Base-by-base conservation (phyloP, 306 rosid species). In the Sicyos edulis region DNA sequence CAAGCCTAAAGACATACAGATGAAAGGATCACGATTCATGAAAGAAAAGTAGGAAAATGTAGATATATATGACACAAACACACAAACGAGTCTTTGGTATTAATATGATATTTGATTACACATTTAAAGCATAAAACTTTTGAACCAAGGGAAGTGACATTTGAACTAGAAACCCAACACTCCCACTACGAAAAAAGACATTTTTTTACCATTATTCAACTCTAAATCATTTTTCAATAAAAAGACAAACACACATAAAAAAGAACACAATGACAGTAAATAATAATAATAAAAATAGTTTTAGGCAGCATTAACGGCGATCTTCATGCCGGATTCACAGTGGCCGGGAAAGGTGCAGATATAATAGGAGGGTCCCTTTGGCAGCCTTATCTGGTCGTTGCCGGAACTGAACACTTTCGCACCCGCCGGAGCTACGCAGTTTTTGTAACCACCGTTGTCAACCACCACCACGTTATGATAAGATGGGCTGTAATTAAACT, bases 341-440 rank as follows among this genome's bases (percentile, higher is more conserved):
- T 88, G 97, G 45, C 89, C 85, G 45, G 91, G 69, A 58, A 9
- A 20, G 83, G 26, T 80, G 77, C 97, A 91, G 16, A 91, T 86
- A 78, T 86, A 91, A 79, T 83, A 86, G 71, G 78, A 86, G 20
- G 1, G 52, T 3, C 96, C 92, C 51, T 58, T 88, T 12, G 49
- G 64, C 0, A 91, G 77, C 75, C 5, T 83, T 5, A 91, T 68
- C 17, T 78, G 82, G 57, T 91, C 95, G 5, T 79, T 82, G 47
- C 97, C 95, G 4, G 90, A 65, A 16, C 6, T 74, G 21, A 56
- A 80, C 54, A 85, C 88, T 73, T 60, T 78, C 13, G 88, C 91
- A 20, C 86, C 85, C 8, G 19, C 74, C 7, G 90, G 81, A 20
- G 90, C 24, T 32, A 2, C 77, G 80, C 92, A 88, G 29, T 11